Base-by-base conservation (phyloP, 2,329 filamentous ascomycete species). In the Arthrobotrys sinensis region DNA sequence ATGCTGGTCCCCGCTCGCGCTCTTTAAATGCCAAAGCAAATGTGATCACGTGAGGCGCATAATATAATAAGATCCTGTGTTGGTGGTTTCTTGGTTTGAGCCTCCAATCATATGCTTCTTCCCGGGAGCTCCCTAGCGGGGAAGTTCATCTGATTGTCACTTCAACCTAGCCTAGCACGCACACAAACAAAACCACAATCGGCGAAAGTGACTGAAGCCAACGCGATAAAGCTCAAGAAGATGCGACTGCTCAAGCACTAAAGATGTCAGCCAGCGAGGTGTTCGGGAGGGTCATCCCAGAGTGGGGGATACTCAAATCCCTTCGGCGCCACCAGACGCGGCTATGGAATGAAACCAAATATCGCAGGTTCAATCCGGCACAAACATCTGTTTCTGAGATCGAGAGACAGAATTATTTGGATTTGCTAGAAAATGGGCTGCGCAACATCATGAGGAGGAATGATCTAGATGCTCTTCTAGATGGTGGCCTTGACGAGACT, bases 391-490 rank as follows among this genome's bases (percentile, higher is more conserved):
- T 43, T 1, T 19, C 55, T n/a, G 19, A 43, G 34, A 43, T 24
- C 5, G 55, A 62, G 34, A 34, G n/a, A 32, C 36, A 63, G 21
- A 63, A 45, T 63, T 1, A 45, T 46, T 32, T 63, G 16, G 57
- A 63, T 28, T 46, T 63, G 7, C 32, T 63, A 10, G 40, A 63
- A 16, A 63, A 46, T 46, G 24, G 40, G 10, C 38, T 63, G 57
- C 57, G 57, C 38, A 63, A 63, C 32, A 63, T 63, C n/a, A 63
- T 63, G 7, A 46, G 36, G 5, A 63, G 57, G 40, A 46, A 63
- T 63, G 57, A 63, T 63, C 57, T 63, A 4, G 40, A 63, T 16
- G 5, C 7, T 43, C 38, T 43, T 32, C 57, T 63, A 4, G 40
- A 46, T 16, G 21, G 40, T 28, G 21, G 57, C 38, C 57, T 63